Evolutionary conservation across 2,329 filamentous ascomycete species (phyloP), one percentile per base, ranked within the genome.

Genomic region (Verticillium tricorpus): DNA sequence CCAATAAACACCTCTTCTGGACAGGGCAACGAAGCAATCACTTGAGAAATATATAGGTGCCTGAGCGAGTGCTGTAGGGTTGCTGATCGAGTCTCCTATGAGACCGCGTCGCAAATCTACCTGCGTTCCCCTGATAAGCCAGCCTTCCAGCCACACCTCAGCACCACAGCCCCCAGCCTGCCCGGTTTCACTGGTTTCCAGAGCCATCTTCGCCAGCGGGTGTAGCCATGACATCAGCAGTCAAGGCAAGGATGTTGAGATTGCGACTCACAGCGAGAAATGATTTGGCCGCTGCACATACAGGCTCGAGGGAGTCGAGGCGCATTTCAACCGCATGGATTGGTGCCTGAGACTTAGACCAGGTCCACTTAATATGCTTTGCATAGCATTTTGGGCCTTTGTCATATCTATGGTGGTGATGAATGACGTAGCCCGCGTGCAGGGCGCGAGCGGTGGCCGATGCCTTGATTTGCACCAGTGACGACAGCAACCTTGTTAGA

Each of bases 391-490:
- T 14, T 37, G 56, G 2, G 17, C 56, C 31, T 57, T 57, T n/a
- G 34, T 22, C 32, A 34, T 14, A 19, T 57, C 56, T 22, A 34
- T 22, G 8, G 56, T 32, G 31, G 56, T 57, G 19, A 40, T 12
- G 56, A 39, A 65, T 34, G 64, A 58, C 28, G 62, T 61, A 5
- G 64, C 64, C 8, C 61, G 62, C 59, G 55, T 64, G 62, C 37
- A 65, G 52, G 28, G 64, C 62, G 3, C 62, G 58, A 32, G 72
- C 77, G 3, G 78, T 80, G 62, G 11, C 80, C 80, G n/a, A 81
- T 68, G 1, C 79, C 79, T 17, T 75, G 71, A 5, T 73, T 74
- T 19, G 68, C 69, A n/a, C 80, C 80, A 0, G 79, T 81, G 54
- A 65, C 61, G 45, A 65, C 37, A 37, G 39, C 63, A 7, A 64